Evolutionary conservation across 176 grass and related monocot species (phyloP).

Genomic region (Carex parvula): DNA sequence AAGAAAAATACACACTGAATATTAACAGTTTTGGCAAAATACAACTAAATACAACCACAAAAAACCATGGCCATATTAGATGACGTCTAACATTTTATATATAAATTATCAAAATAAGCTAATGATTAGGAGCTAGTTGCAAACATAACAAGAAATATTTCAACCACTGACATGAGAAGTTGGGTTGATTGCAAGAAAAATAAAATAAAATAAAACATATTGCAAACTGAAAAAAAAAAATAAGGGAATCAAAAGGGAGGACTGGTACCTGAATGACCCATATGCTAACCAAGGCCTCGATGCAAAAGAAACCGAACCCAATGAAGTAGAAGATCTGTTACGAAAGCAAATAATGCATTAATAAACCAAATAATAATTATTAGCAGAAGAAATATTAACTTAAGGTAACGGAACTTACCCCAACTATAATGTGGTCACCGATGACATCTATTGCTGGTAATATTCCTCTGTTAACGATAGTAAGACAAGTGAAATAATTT

Average conservation of each 20-base stretch:
- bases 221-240: background rate
- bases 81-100: background rate
- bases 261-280: constrained; percentile 86
- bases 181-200: background rate
- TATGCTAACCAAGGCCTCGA: constrained; percentile 82
- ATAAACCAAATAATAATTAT: constrained; percentile 17
- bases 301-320: constrained; percentile 88
- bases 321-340: constrained; percentile 89
- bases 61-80: background rate
- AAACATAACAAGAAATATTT: background rate
- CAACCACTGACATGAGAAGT: background rate
- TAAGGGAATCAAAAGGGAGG: constrained; percentile 11
- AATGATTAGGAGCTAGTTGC: background rate
- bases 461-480: constrained; percentile 62
- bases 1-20: background rate
- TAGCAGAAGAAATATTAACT: constrained; percentile 1
- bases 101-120: background rate
- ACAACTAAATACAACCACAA: background rate
- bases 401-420: constrained; percentile 38
- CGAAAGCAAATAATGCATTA: constrained; percentile 18
- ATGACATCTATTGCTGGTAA: constrained; percentile 89
- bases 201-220: background rate
- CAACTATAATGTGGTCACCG: constrained; percentile 57
- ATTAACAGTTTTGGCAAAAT: background rate
- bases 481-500: background rate